Evolutionary conservation across 2,329 filamentous ascomycete genomes (phyloP).

Genomic region (Aspergillus floridensis): DNA sequence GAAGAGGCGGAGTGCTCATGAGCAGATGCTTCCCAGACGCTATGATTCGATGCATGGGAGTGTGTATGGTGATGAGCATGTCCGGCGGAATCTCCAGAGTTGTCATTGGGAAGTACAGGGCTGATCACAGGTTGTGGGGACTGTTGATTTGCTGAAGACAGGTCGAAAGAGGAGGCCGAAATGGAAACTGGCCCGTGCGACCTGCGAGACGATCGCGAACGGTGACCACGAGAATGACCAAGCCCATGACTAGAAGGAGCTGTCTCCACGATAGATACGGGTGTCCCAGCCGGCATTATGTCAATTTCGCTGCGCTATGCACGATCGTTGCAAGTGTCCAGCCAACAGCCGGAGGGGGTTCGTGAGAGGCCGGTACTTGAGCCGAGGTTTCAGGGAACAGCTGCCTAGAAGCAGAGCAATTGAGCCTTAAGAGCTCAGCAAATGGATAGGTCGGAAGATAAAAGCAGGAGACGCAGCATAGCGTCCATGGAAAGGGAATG

Average conservation of each 20-base stretch:
- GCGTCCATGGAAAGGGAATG: conserved; percentile 11
- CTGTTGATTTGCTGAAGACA: conserved; percentile 19
- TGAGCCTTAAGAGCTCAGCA: conserved; percentile 22
- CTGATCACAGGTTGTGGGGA: conserved; percentile 16
- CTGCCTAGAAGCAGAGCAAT: conserved; percentile 5
- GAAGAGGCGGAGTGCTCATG: background rate
- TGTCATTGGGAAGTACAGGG: conserved; percentile 23
- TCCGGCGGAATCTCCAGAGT: conserved; percentile 24
- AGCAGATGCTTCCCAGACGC: background rate
- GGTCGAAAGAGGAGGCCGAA: conserved; percentile 22
- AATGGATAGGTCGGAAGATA: conserved; percentile 13
- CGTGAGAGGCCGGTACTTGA: conserved; percentile 14
- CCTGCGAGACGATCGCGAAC: conserved; percentile 34
- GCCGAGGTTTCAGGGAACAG: conserved; percentile 10
- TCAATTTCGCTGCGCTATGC: conserved; percentile 8
- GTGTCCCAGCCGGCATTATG: conserved; percentile 36
- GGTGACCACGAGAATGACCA: conserved; percentile 31
- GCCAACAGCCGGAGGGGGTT: conserved; percentile 7
- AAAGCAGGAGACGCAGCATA: conserved; percentile 19
- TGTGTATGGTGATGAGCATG: conserved; percentile 39
- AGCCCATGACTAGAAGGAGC: conserved; percentile 27
- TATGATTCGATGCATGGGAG: conserved; percentile 28
- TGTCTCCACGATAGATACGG: conserved; percentile 30
- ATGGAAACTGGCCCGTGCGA: conserved; percentile 28
- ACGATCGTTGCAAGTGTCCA: conserved; percentile 6